Percentiles rank a stretch among this genome's conserved stretches.
Conservation (phyloP, 495 filamentous ascomycete species). For the Pseudotulostoma volvatum region DNA sequence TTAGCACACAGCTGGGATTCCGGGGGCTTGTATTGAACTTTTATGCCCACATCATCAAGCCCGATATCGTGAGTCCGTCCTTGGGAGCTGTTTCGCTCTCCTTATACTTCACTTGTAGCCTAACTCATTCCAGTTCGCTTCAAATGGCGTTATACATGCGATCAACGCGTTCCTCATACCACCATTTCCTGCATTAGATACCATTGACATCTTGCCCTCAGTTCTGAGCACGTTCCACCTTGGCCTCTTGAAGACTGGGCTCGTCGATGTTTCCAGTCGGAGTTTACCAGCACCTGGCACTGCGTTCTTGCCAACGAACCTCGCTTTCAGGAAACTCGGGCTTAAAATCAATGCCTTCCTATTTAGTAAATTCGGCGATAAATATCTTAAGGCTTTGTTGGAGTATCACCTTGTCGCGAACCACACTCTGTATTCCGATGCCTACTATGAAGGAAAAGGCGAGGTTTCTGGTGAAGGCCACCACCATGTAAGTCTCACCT, state of each 20-base stretch:
- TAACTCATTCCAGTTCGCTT: conserved; percentile 26
- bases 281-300: conserved; percentile 39
- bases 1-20: conserved; percentile 40
- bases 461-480: not conserved
- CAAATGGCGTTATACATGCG: conserved; percentile 70
- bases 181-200: conserved; percentile 40
- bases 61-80: conserved; percentile 54
- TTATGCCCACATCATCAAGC: conserved; percentile 43
- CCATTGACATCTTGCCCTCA: conserved; percentile 50
- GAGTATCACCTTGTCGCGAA: conserved; percentile 62
- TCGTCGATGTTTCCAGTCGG: conserved; percentile 30
- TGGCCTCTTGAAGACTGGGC: conserved; percentile 51
- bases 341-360: conserved; percentile 56
- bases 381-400: conserved; percentile 57
- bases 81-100: conserved; percentile 13
- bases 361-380: conserved; percentile 50
- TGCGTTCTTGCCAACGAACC: conserved; percentile 61
- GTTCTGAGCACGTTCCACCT: conserved; percentile 64
- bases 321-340: conserved; percentile 56
- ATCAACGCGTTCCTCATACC: conserved; percentile 57
- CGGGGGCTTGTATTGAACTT: conserved; percentile 57
- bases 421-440: conserved; percentile 70
- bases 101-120: not conserved
- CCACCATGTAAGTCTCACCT: conserved; percentile 1
- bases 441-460: conserved; percentile 37